phyloP scores from a whole-genome alignment of 2,329 filamentous ascomycete species.

The Lecanicillium sp. region DNA sequence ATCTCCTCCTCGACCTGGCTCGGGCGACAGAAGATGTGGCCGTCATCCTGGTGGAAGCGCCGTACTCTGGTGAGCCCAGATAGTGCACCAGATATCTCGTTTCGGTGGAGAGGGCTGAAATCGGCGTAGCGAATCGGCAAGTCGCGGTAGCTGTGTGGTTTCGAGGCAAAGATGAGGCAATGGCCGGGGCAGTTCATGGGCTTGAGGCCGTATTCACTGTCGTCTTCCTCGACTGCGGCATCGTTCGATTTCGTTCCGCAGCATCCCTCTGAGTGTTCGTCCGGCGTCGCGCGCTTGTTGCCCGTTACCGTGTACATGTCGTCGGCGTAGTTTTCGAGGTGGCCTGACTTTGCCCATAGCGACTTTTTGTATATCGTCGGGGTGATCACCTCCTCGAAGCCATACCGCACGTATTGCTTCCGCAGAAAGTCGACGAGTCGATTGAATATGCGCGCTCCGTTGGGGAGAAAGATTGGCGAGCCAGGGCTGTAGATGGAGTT shows the following conservation, averaged over 20 bases:
- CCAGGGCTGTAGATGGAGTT: constrained; percentile 76
- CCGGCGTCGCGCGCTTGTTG: constrained; percentile 24
- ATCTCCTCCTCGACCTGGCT: constrained; percentile 72
- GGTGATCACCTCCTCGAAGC: constrained; percentile 83
- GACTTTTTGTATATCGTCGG: constrained; percentile 88
- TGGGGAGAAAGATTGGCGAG: constrained; percentile 77
- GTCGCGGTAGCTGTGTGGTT: constrained; percentile 69
- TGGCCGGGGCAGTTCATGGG: constrained; percentile 93
- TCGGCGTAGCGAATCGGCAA: constrained; percentile 80
- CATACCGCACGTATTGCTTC: constrained; percentile 76
- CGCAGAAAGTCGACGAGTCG: constrained; percentile 76
- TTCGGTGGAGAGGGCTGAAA: constrained; percentile 80
- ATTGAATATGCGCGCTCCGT: constrained; percentile 78
- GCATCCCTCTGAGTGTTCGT: constrained; percentile 1
- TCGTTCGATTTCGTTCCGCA: constrained; percentile 8
- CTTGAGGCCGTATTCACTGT: constrained; percentile 75
- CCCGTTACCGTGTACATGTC: constrained; percentile 83
- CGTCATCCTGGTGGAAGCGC: constrained; percentile 85
- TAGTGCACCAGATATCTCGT: constrained; percentile 76
- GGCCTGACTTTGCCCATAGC: constrained; percentile 78
- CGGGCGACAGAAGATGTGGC: constrained; percentile 82
- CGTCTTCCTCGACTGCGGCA: constrained; percentile 45
- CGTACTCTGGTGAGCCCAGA: constrained; percentile 78
- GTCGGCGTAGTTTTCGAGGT: constrained; percentile 84
- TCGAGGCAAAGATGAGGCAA: constrained; percentile 73